Evolutionary conservation across 495 filamentous ascomycete species (phyloP), one percentile per base, ranked within the genome.

Genomic region (Parathielavia hyrcaniae): DNA sequence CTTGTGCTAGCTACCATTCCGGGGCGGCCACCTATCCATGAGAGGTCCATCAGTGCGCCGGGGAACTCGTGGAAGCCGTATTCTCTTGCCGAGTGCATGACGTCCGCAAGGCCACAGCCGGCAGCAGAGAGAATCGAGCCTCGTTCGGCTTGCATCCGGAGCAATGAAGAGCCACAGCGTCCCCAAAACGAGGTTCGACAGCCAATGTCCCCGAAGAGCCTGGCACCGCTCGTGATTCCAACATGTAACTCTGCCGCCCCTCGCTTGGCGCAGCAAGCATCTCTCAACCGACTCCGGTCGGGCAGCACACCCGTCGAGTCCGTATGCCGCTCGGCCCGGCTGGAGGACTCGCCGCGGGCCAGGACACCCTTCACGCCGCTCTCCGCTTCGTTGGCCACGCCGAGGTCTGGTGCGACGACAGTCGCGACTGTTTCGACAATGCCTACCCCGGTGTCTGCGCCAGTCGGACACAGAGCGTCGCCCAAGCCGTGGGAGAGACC

Each of bases 1-100:
- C 72, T 3, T 62, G 22, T 34, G 26, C 57, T 46, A 90, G 86
- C 86, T 60, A 89, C 86, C 26, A 86, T 90, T 56, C 86, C 86
- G 35, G 86, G 84, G 32, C 80, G 83, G 35, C 83, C 81, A 51
- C 78, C 85, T 16, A 66, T 86, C 26, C 83, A 86, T 67, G 83
- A 86, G 69, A 76, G 85, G 61, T 86, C 84, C 38, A 81, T 78
- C 59, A 86, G 83, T 67, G 81, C 83, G 39, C 84, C 85, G 30
- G 81, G 75, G 35, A 67, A 65, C 50, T 72, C 69, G 44, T 79
- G 77, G 77, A 74, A 76, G 46, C 69, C 73, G 39, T 71, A 74
- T 53, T 68, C 73, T 8, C 67, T 78, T 32, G 69, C 65, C 10
- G 78, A 82, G 40, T 59, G 52, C 54, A 67, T 71, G 57, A 46